Conservation (phyloP, 768 basidiomycete species). For the Jaapia argillacea region DNA sequence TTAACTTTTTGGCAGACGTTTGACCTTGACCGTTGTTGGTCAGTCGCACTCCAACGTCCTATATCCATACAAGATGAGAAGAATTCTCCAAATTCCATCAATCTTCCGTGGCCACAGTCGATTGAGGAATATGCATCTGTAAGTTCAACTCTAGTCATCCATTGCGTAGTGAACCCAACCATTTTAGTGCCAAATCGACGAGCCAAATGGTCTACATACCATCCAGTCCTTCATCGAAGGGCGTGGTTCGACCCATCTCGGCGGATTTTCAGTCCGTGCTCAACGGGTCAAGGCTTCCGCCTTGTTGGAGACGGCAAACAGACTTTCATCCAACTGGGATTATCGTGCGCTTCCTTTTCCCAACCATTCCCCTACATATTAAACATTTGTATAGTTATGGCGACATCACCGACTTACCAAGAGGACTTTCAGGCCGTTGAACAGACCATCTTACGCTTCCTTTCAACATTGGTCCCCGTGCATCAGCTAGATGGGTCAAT, state of each 20-base stretch:
- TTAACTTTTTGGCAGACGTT: conserved; percentile 80
- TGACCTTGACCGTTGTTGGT: conserved; percentile 75
- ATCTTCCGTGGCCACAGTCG: conserved; percentile 69
- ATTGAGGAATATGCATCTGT: conserved; percentile 67
- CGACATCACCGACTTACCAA: background rate
- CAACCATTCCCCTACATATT: conserved; percentile 7
- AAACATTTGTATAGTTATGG: background rate
- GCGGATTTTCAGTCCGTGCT: conserved; percentile 53
- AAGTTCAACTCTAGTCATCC: conserved; percentile 14
- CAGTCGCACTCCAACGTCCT: conserved; percentile 61
- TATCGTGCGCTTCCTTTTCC: conserved; percentile 33
- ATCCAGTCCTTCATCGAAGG: conserved; percentile 54
- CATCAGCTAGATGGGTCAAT: conserved; percentile 50
- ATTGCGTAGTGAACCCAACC: no score
- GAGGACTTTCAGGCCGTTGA: conserved; percentile 57
- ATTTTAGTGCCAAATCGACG: conserved; percentile 50
- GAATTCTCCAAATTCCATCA: conserved; percentile 46
- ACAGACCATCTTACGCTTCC: conserved; percentile 51
- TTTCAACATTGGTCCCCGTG: conserved; percentile 51
- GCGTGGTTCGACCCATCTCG: conserved; percentile 34
- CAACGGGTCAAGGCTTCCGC: conserved; percentile 71
- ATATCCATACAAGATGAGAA: conserved; percentile 54
- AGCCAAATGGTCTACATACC: conserved; percentile 43
- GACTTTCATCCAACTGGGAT: conserved; percentile 50
- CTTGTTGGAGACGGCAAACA: conserved; percentile 59